These are phyloP conservation scores for Mycena maculata DNA, from an alignment of 768 basidiomycete species.

Conservation along the genomic window DNA sequence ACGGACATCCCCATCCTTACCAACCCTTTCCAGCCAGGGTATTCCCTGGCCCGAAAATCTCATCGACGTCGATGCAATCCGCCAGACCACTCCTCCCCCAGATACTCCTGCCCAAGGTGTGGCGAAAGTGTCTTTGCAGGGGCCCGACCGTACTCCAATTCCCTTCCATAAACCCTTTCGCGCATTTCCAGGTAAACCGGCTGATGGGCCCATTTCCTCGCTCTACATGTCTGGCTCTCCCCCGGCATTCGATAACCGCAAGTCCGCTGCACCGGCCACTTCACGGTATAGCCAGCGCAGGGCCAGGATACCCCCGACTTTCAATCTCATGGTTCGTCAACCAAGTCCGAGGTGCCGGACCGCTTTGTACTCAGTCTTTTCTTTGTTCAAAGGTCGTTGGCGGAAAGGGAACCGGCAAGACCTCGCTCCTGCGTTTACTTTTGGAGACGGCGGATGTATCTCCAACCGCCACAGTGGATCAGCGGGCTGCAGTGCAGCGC, in stretches of 20 bases:
- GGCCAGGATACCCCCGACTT: constrained; percentile 75
- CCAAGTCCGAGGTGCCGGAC: constrained; percentile 9
- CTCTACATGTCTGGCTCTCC: constrained; percentile 76
- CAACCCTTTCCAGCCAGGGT: constrained; percentile 78
- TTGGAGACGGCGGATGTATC: constrained; percentile 89
- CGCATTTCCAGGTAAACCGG: constrained; percentile 58
- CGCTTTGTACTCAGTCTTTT: constrained; percentile 20
- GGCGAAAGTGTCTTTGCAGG: constrained; percentile 73
- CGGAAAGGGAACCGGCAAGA: constrained; percentile 86
- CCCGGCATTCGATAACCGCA: constrained; percentile 70
- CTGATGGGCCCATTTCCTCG: constrained; percentile 70
- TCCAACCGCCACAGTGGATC: constrained; percentile 79
- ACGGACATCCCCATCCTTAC: constrained; percentile 83
- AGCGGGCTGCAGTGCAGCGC: constrained; percentile 69
- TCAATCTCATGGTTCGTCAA: constrained; percentile 86
- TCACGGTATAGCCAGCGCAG: constrained; percentile 73
- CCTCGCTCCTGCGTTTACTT: constrained; percentile 81
- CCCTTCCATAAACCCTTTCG: constrained; percentile 90
- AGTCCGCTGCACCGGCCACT: constrained; percentile 50
- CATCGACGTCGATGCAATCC: constrained; percentile 76
- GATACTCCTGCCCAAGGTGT: constrained; percentile 68
- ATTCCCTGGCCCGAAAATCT: constrained; percentile 90
- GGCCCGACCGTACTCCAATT: constrained; percentile 64
- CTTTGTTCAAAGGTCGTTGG: constrained; percentile 72
- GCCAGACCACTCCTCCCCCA: constrained; percentile 55